Conservation (phyloP, 257 asterid genomes). For the Solanum appendiculatum region DNA sequence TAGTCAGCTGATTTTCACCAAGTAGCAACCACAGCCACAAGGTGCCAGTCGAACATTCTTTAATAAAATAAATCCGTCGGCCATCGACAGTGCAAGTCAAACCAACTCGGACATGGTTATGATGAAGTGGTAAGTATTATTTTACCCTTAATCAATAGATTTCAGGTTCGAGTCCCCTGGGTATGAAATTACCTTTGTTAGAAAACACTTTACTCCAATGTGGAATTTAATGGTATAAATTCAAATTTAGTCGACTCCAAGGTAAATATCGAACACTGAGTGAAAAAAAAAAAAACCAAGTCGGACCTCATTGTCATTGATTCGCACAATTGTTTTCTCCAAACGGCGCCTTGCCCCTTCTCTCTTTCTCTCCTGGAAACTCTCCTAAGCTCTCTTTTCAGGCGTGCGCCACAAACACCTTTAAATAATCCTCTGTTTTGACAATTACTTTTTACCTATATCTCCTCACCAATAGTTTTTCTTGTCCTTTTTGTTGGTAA, state of each 20-base stretch:
- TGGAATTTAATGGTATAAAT: too few relatives aligned
- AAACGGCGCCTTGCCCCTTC: not conserved
- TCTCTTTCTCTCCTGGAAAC: not conserved
- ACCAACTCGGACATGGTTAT: not conserved
- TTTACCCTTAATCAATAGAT: too few relatives aligned
- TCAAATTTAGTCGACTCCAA: too few relatives aligned
- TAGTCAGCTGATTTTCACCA: not conserved
- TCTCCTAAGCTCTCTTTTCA: not conserved
- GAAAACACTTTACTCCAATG: too few relatives aligned
- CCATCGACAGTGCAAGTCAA: not conserved
- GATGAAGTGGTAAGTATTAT: too few relatives aligned
- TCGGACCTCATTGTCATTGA: not conserved
- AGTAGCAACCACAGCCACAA: not conserved
- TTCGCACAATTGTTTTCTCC: not conserved
- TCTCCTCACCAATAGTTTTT: not conserved
- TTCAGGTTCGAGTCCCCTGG: too few relatives aligned
- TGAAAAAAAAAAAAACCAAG: too few relatives aligned
- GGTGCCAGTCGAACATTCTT: not conserved
- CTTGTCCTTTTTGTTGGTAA: not conserved
- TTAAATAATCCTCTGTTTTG: not conserved
- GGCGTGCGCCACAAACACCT: not conserved
- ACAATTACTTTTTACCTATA: not conserved
- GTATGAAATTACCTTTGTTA: too few relatives aligned
- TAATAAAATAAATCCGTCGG: not conserved
- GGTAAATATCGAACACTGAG: too few relatives aligned